Percentiles rank a stretch among this genome's conserved stretches.
These are phyloP conservation scores for Hortaea werneckii DNA, from an alignment of 2,329 filamentous ascomycete species.

Conservation along the genomic window DNA sequence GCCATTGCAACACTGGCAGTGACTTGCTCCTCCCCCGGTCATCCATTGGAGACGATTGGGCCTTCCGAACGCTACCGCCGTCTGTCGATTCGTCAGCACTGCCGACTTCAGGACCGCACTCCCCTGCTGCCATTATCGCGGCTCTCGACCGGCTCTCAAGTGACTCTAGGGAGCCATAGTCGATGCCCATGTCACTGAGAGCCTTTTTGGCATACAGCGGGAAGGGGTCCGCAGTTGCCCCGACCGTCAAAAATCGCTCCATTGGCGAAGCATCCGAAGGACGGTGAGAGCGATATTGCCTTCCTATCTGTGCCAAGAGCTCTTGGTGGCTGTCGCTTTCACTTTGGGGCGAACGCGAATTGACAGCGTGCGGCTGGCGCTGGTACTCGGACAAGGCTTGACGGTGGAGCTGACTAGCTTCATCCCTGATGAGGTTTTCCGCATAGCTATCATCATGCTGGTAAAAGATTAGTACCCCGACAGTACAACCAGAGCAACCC, in stretches of 20 bases:
- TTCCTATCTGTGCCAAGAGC: neutral
- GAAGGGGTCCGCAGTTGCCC: neutral
- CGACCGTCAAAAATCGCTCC: neutral
- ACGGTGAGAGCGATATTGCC: neutral
- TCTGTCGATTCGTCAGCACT: neutral
- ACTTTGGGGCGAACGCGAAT: neutral
- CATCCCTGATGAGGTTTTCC: neutral
- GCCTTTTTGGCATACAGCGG: neutral
- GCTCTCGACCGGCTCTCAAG: neutral
- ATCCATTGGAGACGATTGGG: too few relatives aligned
- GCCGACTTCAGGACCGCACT: neutral
- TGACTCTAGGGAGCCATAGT: neutral
- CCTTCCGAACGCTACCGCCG: neutral
- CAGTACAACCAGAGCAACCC: too few relatives aligned
- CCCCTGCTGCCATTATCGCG: neutral
- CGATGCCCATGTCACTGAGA: neutral
- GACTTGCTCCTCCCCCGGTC: too few relatives aligned
- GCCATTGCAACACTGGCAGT: too few relatives aligned
- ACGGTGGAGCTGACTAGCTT: neutral
- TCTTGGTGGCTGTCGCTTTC: neutral
- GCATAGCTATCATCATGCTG: neutral
- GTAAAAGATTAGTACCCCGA: too few relatives aligned
- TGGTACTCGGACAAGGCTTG: neutral
- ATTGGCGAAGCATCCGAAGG: conserved; percentile 1
- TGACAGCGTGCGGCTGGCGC: neutral